Conservation (phyloP, 2,329 filamentous ascomycete species). For the Exophiala xenobiotica region DNA sequence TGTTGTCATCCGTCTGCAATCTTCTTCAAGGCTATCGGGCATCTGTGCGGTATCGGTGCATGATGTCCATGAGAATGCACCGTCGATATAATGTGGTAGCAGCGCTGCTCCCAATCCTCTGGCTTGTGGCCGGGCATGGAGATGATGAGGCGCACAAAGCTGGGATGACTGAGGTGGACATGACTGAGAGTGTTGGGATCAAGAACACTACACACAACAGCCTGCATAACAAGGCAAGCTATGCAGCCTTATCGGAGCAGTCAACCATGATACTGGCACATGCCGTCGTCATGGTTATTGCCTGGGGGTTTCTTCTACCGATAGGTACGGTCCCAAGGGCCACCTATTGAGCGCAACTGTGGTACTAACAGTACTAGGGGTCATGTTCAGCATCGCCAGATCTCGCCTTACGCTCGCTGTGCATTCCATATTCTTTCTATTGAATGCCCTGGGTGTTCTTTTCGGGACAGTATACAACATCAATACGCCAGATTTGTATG, state of each 20-base stretch:
- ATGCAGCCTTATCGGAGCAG: slow-evolving; percentile 40
- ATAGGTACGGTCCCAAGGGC: slow-evolving; percentile 56
- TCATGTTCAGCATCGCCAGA: slow-evolving; percentile 80
- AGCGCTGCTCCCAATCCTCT: slow-evolving; percentile 26
- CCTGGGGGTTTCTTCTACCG: slow-evolving; percentile 72
- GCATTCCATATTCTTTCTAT: slow-evolving; percentile 66
- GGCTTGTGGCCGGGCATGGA: slow-evolving; percentile 23
- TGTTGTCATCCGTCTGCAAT: background rate
- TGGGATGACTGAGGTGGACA: slow-evolving; percentile 29
- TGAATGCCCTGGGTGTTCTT: slow-evolving; percentile 66
- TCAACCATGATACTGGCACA: slow-evolving; percentile 62
- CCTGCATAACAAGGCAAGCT: slow-evolving; percentile 37
- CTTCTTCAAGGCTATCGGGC: background rate
- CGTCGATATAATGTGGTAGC: slow-evolving; percentile 20
- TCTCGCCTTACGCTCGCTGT: slow-evolving; percentile 70
- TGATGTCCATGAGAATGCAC: background rate
- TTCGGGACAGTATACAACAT: slow-evolving; percentile 72
- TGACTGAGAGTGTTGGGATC: slow-evolving; percentile 23
- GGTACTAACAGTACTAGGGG: slow-evolving; percentile 52
- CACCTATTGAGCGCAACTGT: background rate
- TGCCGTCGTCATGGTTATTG: slow-evolving; percentile 66
- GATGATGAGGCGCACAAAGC: slow-evolving; percentile 15
- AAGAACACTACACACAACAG: slow-evolving; percentile 29
- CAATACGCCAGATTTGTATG: slow-evolving; percentile 80
- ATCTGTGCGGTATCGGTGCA: background rate